Evolutionary conservation across 345 rosid species (phyloP).

Genomic region (Arabis alpina): DNA sequence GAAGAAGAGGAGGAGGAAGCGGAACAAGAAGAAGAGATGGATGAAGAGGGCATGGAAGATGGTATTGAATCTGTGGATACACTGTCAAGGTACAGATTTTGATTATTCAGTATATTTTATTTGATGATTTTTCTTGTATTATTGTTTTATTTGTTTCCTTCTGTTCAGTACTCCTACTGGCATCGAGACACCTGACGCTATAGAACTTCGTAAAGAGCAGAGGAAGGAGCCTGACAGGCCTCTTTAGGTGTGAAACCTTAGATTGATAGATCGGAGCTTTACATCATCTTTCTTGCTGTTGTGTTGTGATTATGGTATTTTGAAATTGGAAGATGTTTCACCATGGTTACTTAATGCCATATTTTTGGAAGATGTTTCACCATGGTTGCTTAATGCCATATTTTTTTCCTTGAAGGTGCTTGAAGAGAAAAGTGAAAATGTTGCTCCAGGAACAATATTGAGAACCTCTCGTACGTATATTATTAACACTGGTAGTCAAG

Average conservation of each 20-base stretch:
- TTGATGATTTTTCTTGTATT: conserved; percentile 19
- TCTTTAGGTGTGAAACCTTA: conserved; percentile 64
- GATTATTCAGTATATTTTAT: neutral
- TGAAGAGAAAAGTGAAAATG: conserved; percentile 82
- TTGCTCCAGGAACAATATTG: conserved; percentile 86
- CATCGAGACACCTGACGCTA: conserved; percentile 95
- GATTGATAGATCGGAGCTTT: conserved; percentile 3
- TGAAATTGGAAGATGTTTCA: neutral
- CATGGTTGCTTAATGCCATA: neutral
- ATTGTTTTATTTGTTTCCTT: conserved; percentile 8
- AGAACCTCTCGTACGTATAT: conserved; percentile 92
- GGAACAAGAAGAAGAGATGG: conserved; percentile 76
- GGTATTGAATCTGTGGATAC: conserved; percentile 92
- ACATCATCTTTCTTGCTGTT: neutral
- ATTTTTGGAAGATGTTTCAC: neutral
- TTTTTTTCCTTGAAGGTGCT: conserved; percentile 55
- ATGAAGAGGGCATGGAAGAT: conserved; percentile 88
- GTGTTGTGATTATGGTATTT: neutral
- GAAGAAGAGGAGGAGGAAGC: conserved; percentile 71
- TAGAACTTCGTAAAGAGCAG: conserved; percentile 97
- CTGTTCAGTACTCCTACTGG: conserved; percentile 91
- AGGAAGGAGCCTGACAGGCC: conserved; percentile 94
- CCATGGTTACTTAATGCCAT: neutral
- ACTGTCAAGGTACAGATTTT: conserved; percentile 70
- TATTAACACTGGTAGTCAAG: conserved; percentile 75